A percentile compares a stretch with the other conserved stretches of the same genome.
phyloP scores from a whole-genome alignment of 2,329 filamentous ascomycete species.

The Fusarium keratoplasticum region DNA sequence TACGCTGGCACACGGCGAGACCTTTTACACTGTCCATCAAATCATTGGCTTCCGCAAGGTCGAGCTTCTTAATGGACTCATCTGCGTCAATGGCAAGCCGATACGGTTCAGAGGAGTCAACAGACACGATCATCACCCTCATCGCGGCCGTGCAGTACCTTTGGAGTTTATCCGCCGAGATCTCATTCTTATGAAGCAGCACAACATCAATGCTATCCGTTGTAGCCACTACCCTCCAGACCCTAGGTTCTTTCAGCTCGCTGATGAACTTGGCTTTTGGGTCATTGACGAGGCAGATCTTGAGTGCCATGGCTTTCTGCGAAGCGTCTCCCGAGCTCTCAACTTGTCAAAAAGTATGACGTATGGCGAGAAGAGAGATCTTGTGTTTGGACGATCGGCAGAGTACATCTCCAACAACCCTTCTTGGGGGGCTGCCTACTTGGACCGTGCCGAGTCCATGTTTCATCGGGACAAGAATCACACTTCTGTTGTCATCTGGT shows the following conservation, averaged over 20 bases:
- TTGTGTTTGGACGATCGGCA: not conserved
- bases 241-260: constrained; percentile 67
- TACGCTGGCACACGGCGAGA: not conserved
- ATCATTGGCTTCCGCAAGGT: not conserved
- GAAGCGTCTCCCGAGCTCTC: not conserved
- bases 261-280: constrained; percentile 72
- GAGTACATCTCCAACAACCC: constrained; percentile 69
- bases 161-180: constrained; percentile 51
- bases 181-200: constrained; percentile 72
- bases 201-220: constrained; percentile 77
- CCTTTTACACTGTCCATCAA: not conserved
- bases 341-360: not conserved
- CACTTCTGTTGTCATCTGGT: constrained; percentile 75
- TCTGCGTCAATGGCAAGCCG: not conserved
- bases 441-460: constrained; percentile 72
- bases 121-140: constrained; percentile 7
- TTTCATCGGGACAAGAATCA: constrained; percentile 77
- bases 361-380: not conserved
- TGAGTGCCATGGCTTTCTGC: constrained; percentile 64
- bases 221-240: constrained; percentile 76
- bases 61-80: not conserved
- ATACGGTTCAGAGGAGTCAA: not conserved
- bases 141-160: not conserved
- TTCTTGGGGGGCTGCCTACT: constrained; percentile 61
- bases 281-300: constrained; percentile 69